Percentiles rank a stretch among this genome's conserved stretches.
These are phyloP conservation scores for Globisporangium orthogonon DNA, from an alignment of 352 stramenopile genomes.

Conservation along the genomic window DNA sequence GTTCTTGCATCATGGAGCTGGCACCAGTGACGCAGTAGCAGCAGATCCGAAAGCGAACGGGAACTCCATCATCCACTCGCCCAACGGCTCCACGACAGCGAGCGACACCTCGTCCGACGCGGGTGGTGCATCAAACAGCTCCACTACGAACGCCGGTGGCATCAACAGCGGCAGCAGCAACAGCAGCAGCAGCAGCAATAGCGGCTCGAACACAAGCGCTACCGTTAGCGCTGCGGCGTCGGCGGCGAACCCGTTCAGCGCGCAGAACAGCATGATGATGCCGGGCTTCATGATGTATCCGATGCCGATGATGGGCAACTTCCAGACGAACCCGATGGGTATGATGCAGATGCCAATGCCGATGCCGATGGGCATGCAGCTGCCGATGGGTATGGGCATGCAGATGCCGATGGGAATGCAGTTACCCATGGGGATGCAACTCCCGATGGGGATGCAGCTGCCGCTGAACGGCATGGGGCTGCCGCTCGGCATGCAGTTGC, in stretches of 20 bases:
- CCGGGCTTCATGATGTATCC: slow-evolving; percentile 83
- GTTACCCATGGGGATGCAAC: slow-evolving; percentile 29
- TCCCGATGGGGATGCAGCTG: slow-evolving; percentile 18
- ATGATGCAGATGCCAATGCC: slow-evolving; percentile 36
- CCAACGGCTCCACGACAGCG: slow-evolving; percentile 9
- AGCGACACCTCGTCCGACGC: slow-evolving; percentile 11
- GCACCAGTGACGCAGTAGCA: neutral
- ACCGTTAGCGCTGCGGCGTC: neutral
- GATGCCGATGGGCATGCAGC: neutral
- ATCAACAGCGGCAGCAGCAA: slow-evolving; percentile 10
- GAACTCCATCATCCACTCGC: slow-evolving; percentile 2
- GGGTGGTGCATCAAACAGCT: neutral
- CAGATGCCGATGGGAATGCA: slow-evolving; percentile 33
- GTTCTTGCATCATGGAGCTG: slow-evolving; percentile 7
- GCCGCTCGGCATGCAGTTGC: slow-evolving; percentile 10
- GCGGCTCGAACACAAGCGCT: neutral
- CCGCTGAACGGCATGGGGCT: slow-evolving; percentile 20
- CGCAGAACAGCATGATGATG: slow-evolving; percentile 59
- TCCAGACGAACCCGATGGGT: slow-evolving; percentile 28
- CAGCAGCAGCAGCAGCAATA: slow-evolving; percentile 7
- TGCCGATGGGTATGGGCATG: slow-evolving; percentile 30
- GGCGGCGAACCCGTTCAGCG: slow-evolving; percentile 7
- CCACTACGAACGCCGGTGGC: neutral
- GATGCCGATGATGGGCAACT: slow-evolving; percentile 73
- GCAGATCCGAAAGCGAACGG: slow-evolving; percentile 1